Base-by-base conservation (phyloP, 2,329 filamentous ascomycete species). In the Colletotrichum falcatum region DNA sequence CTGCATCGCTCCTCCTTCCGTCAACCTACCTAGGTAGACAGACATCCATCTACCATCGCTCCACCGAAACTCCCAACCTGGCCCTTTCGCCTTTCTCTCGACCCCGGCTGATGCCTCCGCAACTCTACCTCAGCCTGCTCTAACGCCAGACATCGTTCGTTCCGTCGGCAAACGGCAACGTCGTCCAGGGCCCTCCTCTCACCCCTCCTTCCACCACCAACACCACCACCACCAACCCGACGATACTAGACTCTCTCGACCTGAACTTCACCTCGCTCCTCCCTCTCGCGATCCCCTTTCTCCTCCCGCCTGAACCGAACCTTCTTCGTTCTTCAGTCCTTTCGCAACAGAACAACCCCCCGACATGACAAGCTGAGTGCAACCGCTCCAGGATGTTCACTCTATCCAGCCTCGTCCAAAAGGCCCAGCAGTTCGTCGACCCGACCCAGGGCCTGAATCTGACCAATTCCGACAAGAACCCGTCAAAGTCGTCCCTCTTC, bases 391-490 rank as follows among this genome's bases (percentile, higher is more conserved):
- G 77, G 81, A 90, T 89, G 87, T 87, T 89, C 82, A 88, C 86
- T 81, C 80, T 90, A 74, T 86, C 92, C 76, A 95, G 89, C 82
- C 91, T 98, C 81, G 94, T 98, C 78, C 94, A 97, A 83, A 97
- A 95, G 88, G 95, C 95, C 75, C 94, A 97, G 86, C 94, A 95
- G 83, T 87, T 97, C 83, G 97, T 98, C 83, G 95, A 98, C 81
- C 93, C 94, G 64, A 92, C 92, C 74, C 91, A 94, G 80, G 91
- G 92, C 78, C 85, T 93, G 73, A 89, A 90, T 74, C 87, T 93
- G 70, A 90, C 91, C 75, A 88, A 90, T 77, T 89, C 91, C 70
- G 93, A 96, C 81, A 89, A 89, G 73, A 92, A 94, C 79, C 94
- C 95, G 60, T 95, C 95, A 78, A 98, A 98, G 84, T 91, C 94